Percentiles rank a stretch among this genome's conserved stretches.
These are phyloP conservation scores for Termitomyces sp. DNA, from an alignment of 768 basidiomycete species.

Conservation along the genomic window DNA sequence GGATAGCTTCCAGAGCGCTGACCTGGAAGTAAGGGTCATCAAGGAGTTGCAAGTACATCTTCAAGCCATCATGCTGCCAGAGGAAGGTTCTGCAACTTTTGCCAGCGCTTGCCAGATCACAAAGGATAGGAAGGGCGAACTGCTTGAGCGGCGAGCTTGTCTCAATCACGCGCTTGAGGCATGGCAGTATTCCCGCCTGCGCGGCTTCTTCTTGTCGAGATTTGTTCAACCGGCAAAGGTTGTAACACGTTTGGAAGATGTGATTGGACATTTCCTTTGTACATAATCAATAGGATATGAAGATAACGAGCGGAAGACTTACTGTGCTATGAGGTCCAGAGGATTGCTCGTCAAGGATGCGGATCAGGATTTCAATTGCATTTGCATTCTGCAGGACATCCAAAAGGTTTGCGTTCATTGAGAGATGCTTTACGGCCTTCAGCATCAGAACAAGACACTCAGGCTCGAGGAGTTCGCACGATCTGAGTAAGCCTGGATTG, in stretches of 20 bases:
- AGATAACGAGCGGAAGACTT: slow-evolving; percentile 21
- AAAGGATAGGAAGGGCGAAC: slow-evolving; percentile 94
- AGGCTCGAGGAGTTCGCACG: slow-evolving; percentile 83
- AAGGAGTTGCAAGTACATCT: slow-evolving; percentile 71
- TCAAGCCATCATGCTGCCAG: slow-evolving; percentile 92
- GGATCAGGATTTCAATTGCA: slow-evolving; percentile 86
- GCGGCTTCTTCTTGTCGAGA: slow-evolving; percentile 95
- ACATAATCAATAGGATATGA: slow-evolving; percentile 1
- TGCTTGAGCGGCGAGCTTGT: slow-evolving; percentile 92
- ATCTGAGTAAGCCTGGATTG: slow-evolving; percentile 73
- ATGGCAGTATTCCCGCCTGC: slow-evolving; percentile 90
- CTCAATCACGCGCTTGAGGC: slow-evolving; percentile 84
- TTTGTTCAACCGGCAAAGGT: slow-evolving; percentile 92
- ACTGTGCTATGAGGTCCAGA: slow-evolving; percentile 79
- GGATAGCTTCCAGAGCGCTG: slow-evolving; percentile 83
- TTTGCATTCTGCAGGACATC: slow-evolving; percentile 97
- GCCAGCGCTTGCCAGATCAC: slow-evolving; percentile 92
- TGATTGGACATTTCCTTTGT: slow-evolving; percentile 93
- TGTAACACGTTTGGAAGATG: slow-evolving; percentile 96
- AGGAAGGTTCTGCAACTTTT: slow-evolving; percentile 86
- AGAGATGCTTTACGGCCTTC: slow-evolving; percentile 94
- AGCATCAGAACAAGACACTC: slow-evolving; percentile 85
- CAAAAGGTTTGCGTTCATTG: slow-evolving; percentile 86
- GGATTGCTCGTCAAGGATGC: slow-evolving; percentile 76
- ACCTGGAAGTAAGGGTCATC: slow-evolving; percentile 91